Conservation (phyloP, 805 yeast species). For the Yarrowia divulgata region DNA sequence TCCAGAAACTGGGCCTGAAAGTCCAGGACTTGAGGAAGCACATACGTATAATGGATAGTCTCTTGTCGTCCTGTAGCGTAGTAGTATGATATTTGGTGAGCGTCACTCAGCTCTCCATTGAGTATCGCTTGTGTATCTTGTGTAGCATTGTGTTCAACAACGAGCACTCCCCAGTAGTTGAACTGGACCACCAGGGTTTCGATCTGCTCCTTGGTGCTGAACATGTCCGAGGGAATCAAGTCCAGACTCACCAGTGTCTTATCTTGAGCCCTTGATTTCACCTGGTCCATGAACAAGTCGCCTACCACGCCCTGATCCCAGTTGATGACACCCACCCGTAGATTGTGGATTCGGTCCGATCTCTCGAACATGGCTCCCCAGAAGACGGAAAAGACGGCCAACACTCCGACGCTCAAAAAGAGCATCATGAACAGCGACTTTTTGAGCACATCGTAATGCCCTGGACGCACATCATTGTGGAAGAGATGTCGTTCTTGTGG, state of each 20-base stretch:
- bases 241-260: background rate
- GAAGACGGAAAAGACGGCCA: constrained; percentile 55
- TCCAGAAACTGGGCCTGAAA: constrained; percentile 28
- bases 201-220: constrained; percentile 4
- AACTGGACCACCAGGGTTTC: constrained; percentile 16
- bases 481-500: background rate
- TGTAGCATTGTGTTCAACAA: constrained; percentile 1
- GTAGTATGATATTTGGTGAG: constrained; percentile 10
- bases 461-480: background rate
- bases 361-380: constrained; percentile 59
- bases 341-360: constrained; percentile 48
- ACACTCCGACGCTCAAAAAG: background rate
- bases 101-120: background rate
- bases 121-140: background rate
- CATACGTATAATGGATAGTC: background rate
- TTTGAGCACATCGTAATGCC: background rate
- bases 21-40: background rate
- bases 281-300: constrained; percentile 33
- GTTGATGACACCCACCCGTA: constrained; percentile 54
- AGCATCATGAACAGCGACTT: constrained; percentile 16
- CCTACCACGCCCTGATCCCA: constrained; percentile 48
- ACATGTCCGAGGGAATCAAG: constrained; percentile 19
- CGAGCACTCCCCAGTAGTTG: constrained; percentile 32
- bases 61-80: constrained; percentile 23
- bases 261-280: background rate